Evolutionary conservation across 257 asterid genomes (phyloP).

Genomic region (Anisodus tanguticus): DNA sequence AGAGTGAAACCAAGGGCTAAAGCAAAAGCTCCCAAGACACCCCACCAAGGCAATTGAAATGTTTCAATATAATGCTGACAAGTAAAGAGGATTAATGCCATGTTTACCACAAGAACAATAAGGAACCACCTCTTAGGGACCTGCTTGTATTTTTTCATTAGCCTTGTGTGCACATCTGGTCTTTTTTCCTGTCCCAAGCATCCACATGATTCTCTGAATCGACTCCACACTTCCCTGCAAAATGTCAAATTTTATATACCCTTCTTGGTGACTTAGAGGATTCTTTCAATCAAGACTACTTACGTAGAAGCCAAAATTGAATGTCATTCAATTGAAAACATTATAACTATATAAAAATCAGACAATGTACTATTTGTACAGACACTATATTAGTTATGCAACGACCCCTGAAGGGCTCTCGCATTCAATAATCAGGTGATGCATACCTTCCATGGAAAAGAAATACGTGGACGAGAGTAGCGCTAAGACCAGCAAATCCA

Average conservation of each 20-base stretch:
- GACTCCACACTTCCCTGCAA: conserved; percentile 50
- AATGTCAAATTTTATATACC: background rate
- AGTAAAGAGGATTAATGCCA: conserved; percentile 41
- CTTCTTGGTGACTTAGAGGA: background rate
- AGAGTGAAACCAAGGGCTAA: conserved; percentile 57
- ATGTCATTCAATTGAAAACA: background rate
- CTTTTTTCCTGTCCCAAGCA: conserved; percentile 26
- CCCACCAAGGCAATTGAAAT: conserved; percentile 74
- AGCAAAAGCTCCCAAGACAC: conserved; percentile 52
- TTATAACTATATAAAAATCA: too few relatives aligned
- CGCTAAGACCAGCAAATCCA: conserved; percentile 55
- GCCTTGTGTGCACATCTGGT: conserved; percentile 51
- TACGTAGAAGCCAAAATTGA: background rate
- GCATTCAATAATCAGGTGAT: background rate
- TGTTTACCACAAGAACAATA: conserved; percentile 41
- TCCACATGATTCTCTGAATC: conserved; percentile 35
- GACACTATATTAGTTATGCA: background rate
- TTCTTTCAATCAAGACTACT: background rate
- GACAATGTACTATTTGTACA: background rate
- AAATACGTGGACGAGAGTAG: conserved; percentile 50
- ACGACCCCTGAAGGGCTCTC: too few relatives aligned
- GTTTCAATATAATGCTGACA: conserved; percentile 36
- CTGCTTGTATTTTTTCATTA: conserved; percentile 52
- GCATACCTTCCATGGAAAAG: conserved; percentile 57
- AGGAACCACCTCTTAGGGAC: conserved; percentile 68